These are phyloP conservation scores for Quaeritorhiza haematococci DNA, from an alignment of 371 early-diverging fungal species.

Conservation along the genomic window DNA sequence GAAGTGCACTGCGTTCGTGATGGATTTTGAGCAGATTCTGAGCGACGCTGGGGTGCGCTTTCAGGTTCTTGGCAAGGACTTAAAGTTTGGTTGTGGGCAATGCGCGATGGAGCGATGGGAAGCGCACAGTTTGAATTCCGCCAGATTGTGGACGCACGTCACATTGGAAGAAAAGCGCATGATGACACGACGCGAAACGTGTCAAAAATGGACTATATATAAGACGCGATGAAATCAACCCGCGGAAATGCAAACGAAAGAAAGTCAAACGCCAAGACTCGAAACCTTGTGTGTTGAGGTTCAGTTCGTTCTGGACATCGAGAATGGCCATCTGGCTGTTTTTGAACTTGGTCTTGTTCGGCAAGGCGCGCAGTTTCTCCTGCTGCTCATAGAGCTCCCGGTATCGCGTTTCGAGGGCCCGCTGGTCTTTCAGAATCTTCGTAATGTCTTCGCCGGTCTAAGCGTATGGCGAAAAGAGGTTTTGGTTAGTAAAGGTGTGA, in stretches of 20 bases:
- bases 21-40: conserved; percentile 46
- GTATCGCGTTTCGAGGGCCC: conserved; percentile 26
- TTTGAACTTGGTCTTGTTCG: conserved; percentile 33
- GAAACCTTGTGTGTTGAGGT: conserved; percentile 30
- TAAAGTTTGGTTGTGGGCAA: neutral
- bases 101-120: neutral
- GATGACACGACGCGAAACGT: too few relatives aligned
- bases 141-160: too few relatives aligned
- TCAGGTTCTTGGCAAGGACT: conserved; percentile 23
- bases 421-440: conserved; percentile 29
- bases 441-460: conserved; percentile 30
- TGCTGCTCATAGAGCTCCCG: conserved; percentile 33
- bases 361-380: conserved; percentile 20
- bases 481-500: neutral
- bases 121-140: too few relatives aligned
- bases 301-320: conserved; percentile 29
- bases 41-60: conserved; percentile 33
- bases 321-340: conserved; percentile 27
- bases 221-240: too few relatives aligned
- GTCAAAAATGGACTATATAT: too few relatives aligned
- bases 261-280: neutral
- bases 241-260: conserved; percentile 1
- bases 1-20: conserved; percentile 35
- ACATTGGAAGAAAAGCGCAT: too few relatives aligned
- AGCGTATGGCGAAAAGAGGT: neutral